These are phyloP conservation scores for Dacryopinax spathularia DNA, from an alignment of 768 basidiomycete genomes.

Conservation along the genomic window DNA sequence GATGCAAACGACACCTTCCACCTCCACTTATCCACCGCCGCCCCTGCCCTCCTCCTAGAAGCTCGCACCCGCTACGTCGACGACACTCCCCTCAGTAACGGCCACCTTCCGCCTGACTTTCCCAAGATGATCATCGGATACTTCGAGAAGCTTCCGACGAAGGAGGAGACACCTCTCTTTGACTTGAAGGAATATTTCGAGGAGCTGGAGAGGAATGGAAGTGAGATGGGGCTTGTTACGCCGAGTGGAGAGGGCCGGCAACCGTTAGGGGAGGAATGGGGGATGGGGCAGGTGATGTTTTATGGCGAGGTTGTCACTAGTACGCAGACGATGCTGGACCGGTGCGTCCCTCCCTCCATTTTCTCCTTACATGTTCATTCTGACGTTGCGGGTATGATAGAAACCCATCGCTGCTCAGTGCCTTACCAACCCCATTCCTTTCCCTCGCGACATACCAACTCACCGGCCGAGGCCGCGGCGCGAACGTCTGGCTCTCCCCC, in stretches of 20 bases:
- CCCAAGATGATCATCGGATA: constrained; percentile 20
- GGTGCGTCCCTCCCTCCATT: constrained; percentile 37
- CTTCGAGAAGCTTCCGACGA: constrained; percentile 11
- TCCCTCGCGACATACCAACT: constrained; percentile 82
- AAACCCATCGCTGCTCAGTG: constrained; percentile 55
- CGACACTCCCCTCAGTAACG: constrained; percentile 29
- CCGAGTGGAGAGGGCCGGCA: constrained; percentile 10
- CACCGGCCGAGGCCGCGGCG: constrained; percentile 73
- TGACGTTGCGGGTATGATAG: constrained; percentile 27
- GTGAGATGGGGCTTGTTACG: constrained; percentile 6
- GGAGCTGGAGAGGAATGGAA: constrained; percentile 24
- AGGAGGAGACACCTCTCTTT: constrained; percentile 56
- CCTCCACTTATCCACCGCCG: constrained; percentile 34
- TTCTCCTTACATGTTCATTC: background rate
- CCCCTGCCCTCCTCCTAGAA: constrained; percentile 21
- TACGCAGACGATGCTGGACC: constrained; percentile 89
- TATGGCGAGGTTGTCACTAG: constrained; percentile 86
- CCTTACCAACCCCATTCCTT: constrained; percentile 59
- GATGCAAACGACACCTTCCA: constrained; percentile 61
- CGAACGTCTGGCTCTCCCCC: constrained; percentile 87
- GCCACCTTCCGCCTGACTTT: constrained; percentile 29
- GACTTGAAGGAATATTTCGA: constrained; percentile 47
- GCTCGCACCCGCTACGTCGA: constrained; percentile 10
- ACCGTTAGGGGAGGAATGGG: constrained; percentile 15
- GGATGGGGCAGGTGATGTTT: constrained; percentile 61